Percentiles rank a stretch among this genome's conserved stretches.
Evolutionary conservation across 768 basidiomycete species (phyloP).

Genomic region (Leccinum boreale): DNA sequence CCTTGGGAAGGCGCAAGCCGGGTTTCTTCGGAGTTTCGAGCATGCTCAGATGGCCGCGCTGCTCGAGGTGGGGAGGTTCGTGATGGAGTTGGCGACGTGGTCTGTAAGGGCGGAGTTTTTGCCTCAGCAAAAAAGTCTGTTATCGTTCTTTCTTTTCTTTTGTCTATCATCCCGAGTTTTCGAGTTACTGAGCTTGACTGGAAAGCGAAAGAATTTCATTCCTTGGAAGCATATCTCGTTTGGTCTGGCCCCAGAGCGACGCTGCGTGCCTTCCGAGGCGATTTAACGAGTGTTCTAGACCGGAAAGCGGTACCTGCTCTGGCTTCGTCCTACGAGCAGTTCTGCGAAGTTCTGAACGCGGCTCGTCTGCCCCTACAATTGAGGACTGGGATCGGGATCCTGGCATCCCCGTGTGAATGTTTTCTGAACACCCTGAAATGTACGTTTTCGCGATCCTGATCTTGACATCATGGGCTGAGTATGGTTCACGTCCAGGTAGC

Average conservation of each 20-base stretch:
- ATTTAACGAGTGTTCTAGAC: slow-evolving; percentile 2
- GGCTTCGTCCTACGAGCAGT: slow-evolving; percentile 8
- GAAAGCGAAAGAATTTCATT: neutral
- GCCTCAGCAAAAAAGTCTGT: neutral
- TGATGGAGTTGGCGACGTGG: neutral
- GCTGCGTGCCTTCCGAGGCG: slow-evolving; percentile 12
- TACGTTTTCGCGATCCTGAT: neutral
- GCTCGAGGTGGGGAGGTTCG: too few species aligned
- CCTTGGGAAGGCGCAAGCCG: neutral
- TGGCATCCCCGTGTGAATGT: neutral
- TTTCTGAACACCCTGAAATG: slow-evolving; percentile 1
- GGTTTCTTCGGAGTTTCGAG: neutral
- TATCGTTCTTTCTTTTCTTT: neutral
- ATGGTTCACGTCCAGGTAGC: neutral
- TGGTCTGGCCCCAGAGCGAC: slow-evolving; percentile 12
- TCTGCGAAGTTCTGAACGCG: slow-evolving; percentile 1
- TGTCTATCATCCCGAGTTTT: neutral
- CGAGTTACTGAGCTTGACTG: neutral
- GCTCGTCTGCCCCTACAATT: neutral
- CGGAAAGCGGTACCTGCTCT: slow-evolving; percentile 6
- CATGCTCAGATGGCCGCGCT: too few species aligned
- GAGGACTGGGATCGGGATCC: neutral
- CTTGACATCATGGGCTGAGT: neutral
- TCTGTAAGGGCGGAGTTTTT: neutral
- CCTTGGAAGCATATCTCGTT: slow-evolving; percentile 9